Percentiles rank a stretch among this genome's conserved stretches.
phyloP scores from a whole-genome alignment of 2,329 filamentous ascomycete genomes.

The Microcyclospora pomicola region DNA sequence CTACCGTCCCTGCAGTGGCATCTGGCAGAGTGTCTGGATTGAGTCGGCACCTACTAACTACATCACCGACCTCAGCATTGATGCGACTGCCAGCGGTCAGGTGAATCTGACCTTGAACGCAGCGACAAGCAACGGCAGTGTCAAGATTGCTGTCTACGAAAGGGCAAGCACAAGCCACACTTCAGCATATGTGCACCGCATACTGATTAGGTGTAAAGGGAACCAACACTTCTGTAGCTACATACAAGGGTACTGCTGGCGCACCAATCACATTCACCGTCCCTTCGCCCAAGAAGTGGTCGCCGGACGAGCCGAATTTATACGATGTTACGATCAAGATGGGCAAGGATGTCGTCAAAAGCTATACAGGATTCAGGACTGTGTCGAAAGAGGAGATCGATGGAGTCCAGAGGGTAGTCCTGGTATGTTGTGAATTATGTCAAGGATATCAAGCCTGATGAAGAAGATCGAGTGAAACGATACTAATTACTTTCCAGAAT shows the following conservation, averaged over 20 bases:
- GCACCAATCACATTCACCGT: slow-evolving; percentile 42
- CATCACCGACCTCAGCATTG: slow-evolving; percentile 46
- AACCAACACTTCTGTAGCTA: slow-evolving; percentile 25
- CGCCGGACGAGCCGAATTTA: slow-evolving; percentile 46
- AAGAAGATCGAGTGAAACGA: too few relatives aligned
- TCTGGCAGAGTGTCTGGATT: slow-evolving; percentile 66
- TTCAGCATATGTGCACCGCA: too few relatives aligned
- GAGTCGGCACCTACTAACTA: slow-evolving; percentile 45
- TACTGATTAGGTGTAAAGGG: neutral
- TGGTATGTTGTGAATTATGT: slow-evolving; percentile 18
- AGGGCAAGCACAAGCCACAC: neutral
- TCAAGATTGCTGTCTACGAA: slow-evolving; percentile 9
- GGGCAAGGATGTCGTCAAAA: slow-evolving; percentile 41
- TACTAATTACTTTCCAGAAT: slow-evolving; percentile 27
- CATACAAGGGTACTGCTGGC: slow-evolving; percentile 34
- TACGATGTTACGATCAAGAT: slow-evolving; percentile 49
- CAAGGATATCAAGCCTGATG: too few relatives aligned
- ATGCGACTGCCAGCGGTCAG: slow-evolving; percentile 41
- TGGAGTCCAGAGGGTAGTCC: slow-evolving; percentile 45
- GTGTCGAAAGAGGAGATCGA: slow-evolving; percentile 43
- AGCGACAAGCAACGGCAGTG: slow-evolving; percentile 2
- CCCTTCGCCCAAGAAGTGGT: slow-evolving; percentile 45
- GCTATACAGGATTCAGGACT: slow-evolving; percentile 57
- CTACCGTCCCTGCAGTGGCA: slow-evolving; percentile 58
- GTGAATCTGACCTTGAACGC: slow-evolving; percentile 23